Evolutionary conservation across 768 basidiomycete species (phyloP).

Genomic region (Cystobasidium ongulense): DNA sequence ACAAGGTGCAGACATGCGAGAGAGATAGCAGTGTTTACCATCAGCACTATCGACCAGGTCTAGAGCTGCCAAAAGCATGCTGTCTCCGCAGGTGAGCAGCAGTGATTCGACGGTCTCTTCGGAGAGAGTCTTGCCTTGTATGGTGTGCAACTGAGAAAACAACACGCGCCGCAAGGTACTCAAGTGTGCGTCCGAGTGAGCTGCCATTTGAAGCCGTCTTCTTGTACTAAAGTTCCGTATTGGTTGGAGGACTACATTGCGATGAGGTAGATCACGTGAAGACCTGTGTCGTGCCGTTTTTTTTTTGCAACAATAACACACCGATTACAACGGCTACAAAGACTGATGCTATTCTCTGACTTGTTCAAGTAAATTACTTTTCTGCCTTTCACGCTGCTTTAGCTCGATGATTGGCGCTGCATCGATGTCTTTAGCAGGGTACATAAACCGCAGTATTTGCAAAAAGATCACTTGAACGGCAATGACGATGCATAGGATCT

Average conservation of each 20-base stretch:
- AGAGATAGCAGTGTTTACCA: not conserved
- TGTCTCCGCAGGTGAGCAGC: conserved; percentile 18
- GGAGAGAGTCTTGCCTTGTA: not conserved
- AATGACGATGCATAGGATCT: conserved; percentile 78
- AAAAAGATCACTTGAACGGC: conserved; percentile 85
- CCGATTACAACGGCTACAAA: not conserved
- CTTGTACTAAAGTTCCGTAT: too few relatives aligned
- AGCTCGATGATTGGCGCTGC: conserved; percentile 47
- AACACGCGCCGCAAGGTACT: not conserved
- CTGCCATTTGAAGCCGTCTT: too few relatives aligned
- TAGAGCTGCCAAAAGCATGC: conserved; percentile 31
- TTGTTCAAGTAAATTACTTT: not conserved
- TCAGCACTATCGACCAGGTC: conserved; percentile 22
- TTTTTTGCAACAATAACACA: too few relatives aligned
- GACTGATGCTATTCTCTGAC: too few relatives aligned
- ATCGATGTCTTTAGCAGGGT: conserved; percentile 69
- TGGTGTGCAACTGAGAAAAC: not conserved
- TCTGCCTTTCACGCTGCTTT: not conserved
- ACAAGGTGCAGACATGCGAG: not conserved
- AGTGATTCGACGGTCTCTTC: conserved; percentile 15
- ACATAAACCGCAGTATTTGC: conserved; percentile 70
- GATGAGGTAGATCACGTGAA: too few relatives aligned
- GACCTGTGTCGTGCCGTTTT: too few relatives aligned
- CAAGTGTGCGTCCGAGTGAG: not conserved
- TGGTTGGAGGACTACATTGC: too few relatives aligned